Percentiles rank a stretch among this genome's conserved stretches.
Conservation (phyloP, 2,329 filamentous ascomycete genomes). For the Leptographium radiaticola region DNA sequence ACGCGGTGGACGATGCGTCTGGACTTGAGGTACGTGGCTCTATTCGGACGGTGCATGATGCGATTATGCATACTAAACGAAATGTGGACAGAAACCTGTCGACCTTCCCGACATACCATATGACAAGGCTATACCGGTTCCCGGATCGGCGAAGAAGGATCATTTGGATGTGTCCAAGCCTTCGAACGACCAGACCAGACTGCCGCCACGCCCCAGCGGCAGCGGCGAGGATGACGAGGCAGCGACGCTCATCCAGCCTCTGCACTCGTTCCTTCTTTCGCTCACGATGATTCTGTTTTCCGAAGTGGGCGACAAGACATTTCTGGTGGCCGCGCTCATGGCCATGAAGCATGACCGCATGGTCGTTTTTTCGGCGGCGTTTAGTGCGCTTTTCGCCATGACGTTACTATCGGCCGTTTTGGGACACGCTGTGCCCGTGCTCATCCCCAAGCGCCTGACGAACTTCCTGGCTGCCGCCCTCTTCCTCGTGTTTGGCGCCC, state of each 20-base stretch:
- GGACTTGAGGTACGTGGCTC: constrained; percentile 43
- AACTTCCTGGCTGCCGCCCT: constrained; percentile 73
- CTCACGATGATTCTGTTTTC: constrained; percentile 97
- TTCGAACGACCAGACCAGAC: constrained; percentile 15
- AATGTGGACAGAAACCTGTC: constrained; percentile 51
- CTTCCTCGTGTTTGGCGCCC: constrained; percentile 81
- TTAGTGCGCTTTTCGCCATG: constrained; percentile 83
- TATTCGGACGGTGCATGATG: background rate
- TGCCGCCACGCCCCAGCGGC: constrained; percentile 7
- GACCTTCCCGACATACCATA: constrained; percentile 69
- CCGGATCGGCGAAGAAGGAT: constrained; percentile 51
- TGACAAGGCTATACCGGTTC: constrained; percentile 58
- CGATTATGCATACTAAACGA: background rate
- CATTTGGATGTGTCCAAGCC: constrained; percentile 41
- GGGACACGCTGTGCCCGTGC: constrained; percentile 78
- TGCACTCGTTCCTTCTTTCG: constrained; percentile 83
- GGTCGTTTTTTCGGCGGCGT: constrained; percentile 90
- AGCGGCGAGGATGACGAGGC: constrained; percentile 27
- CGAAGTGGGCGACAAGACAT: constrained; percentile 96
- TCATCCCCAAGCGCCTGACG: constrained; percentile 84
- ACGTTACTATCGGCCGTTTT: constrained; percentile 86
- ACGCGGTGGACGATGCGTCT: constrained; percentile 25
- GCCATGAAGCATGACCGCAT: constrained; percentile 95
- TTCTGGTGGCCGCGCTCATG: constrained; percentile 93
- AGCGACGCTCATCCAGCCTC: constrained; percentile 55